phyloP scores from a whole-genome alignment of 805 yeast genomes.

The Wickerhamiella bombiphila region DNA sequence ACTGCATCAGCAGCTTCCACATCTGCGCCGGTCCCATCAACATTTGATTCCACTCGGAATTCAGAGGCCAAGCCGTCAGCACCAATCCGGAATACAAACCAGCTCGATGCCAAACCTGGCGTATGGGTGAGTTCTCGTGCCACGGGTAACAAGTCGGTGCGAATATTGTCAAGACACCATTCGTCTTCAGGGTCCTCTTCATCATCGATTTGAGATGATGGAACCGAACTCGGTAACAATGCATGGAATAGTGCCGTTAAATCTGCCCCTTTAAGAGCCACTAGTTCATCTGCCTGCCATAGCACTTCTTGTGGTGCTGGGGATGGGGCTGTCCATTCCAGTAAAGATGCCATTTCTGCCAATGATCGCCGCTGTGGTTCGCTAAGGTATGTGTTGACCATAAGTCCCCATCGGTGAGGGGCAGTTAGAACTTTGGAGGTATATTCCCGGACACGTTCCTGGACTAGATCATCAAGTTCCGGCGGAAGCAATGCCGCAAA shows the following conservation, averaged over 20 bases:
- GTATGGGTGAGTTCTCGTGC: conserved; percentile 17
- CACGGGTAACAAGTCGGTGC: conserved; percentile 23
- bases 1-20: neutral
- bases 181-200: conserved; percentile 11
- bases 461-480: neutral
- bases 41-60: conserved; percentile 12
- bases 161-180: conserved; percentile 24
- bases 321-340: neutral
- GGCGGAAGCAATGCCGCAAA: neutral
- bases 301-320: neutral
- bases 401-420: neutral
- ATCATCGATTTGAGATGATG: conserved; percentile 3
- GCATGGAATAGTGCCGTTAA: conserved; percentile 19
- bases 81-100: conserved; percentile 24
- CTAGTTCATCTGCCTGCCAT: conserved; percentile 15
- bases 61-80: conserved; percentile 20
- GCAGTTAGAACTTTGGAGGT: neutral
- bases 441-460: neutral
- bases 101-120: conserved; percentile 14
- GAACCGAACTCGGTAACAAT: conserved; percentile 6
- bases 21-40: neutral
- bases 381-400: neutral
- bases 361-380: neutral
- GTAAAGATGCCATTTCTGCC: neutral
- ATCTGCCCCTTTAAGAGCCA: conserved; percentile 23